These are phyloP conservation scores for Neolentinus lepideus DNA, from an alignment of 1,284 basidiomycete genomes.

Conservation along the genomic window DNA sequence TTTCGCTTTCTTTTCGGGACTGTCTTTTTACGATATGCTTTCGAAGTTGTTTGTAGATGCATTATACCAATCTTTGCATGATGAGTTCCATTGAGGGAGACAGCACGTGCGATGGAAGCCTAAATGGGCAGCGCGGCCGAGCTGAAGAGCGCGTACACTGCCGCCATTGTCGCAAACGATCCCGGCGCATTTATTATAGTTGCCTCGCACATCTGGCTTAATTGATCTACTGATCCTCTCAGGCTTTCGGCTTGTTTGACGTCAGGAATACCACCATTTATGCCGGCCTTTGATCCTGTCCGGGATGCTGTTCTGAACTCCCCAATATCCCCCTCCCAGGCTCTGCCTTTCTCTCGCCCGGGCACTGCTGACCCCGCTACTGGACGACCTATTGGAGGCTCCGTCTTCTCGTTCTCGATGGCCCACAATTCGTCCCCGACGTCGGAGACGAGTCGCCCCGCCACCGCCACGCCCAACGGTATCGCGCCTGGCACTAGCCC, in stretches of 20 bases:
- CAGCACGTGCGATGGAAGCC: background rate
- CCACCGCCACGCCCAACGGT: background rate
- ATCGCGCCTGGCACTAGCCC: slow-evolving; percentile 24
- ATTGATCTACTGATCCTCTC: background rate
- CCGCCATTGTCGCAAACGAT: background rate
- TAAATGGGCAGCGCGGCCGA: background rate
- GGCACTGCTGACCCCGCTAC: slow-evolving; percentile 20
- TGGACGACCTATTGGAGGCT: background rate
- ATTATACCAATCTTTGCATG: background rate
- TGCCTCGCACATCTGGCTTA: background rate
- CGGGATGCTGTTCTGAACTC: slow-evolving; percentile 75
- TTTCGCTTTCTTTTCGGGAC: background rate
- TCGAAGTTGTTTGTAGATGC: slow-evolving; percentile 3
- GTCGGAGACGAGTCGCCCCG: background rate
- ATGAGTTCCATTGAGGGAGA: background rate
- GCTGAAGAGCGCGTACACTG: background rate
- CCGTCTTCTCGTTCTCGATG: slow-evolving; percentile 11
- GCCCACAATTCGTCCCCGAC: slow-evolving; percentile 12
- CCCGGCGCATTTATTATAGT: background rate
- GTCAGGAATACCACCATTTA: slow-evolving; percentile 1
- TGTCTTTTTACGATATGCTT: slow-evolving; percentile 2
- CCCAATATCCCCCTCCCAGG: slow-evolving; percentile 28
- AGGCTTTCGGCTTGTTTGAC: background rate
- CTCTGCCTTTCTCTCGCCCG: slow-evolving; percentile 18
- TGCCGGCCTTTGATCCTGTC: slow-evolving; percentile 61